These are phyloP conservation scores for Trichocomaceae sp. DNA, from an alignment of 2,329 filamentous ascomycete species.

Conservation along the genomic window DNA sequence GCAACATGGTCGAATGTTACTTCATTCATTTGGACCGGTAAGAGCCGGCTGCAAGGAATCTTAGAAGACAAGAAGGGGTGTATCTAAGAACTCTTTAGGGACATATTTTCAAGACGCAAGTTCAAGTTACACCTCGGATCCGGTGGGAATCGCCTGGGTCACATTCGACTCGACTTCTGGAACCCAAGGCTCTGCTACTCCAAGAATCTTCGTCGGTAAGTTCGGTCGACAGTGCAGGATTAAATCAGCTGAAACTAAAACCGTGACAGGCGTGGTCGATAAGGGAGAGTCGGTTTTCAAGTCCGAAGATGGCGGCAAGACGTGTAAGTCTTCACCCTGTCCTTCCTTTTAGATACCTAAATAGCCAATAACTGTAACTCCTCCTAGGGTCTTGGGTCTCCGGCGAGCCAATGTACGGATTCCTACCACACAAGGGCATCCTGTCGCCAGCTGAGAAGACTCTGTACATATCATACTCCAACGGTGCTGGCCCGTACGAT, in stretches of 20 bases:
- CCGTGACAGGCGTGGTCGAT: slow-evolving; percentile 34
- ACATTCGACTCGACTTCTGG: slow-evolving; percentile 51
- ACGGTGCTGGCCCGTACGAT: slow-evolving; percentile 54
- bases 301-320: slow-evolving; percentile 48
- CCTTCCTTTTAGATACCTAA: neutral
- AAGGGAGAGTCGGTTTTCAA: slow-evolving; percentile 51
- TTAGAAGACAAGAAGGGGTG: neutral
- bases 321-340: slow-evolving; percentile 41
- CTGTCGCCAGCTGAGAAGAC: slow-evolving; percentile 48
- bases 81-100: slow-evolving; percentile 27
- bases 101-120: slow-evolving; percentile 43
- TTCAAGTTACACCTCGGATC: slow-evolving; percentile 43
- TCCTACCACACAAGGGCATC: slow-evolving; percentile 50
- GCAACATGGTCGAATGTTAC: slow-evolving; percentile 48
- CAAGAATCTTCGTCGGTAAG: slow-evolving; percentile 52
- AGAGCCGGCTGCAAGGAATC: neutral
- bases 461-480: slow-evolving; percentile 50
- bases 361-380: neutral
- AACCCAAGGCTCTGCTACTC: slow-evolving; percentile 43
- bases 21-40: slow-evolving; percentile 42
- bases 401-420: slow-evolving; percentile 44
- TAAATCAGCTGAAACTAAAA: neutral
- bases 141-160: slow-evolving; percentile 47
- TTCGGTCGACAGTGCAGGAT: neutral
- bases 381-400: slow-evolving; percentile 30